phyloP scores from a whole-genome alignment of 2,329 filamentous ascomycete species.

The Harringtonia lauricola region DNA sequence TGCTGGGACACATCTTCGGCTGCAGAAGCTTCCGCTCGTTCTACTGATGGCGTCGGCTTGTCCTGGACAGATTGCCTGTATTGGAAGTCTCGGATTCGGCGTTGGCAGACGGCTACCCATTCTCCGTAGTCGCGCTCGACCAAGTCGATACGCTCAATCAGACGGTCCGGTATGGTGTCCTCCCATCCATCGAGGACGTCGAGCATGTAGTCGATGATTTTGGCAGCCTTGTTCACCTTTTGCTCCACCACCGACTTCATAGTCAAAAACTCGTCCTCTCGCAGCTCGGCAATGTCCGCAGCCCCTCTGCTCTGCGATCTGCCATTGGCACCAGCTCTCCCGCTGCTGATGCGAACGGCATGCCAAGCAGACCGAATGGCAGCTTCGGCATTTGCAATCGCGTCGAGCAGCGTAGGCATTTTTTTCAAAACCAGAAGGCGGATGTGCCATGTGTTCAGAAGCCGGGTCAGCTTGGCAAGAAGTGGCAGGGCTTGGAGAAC shows the following conservation, averaged over 20 bases:
- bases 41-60: not conserved
- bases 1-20: too few relatives aligned
- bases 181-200: constrained; percentile 74
- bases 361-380: constrained; percentile 58
- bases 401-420: constrained; percentile 56
- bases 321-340: constrained; percentile 3
- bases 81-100: constrained; percentile 59
- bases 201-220: constrained; percentile 71
- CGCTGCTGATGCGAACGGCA: constrained; percentile 29
- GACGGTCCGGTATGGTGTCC: constrained; percentile 74
- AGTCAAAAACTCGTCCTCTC: constrained; percentile 38
- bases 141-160: constrained; percentile 78
- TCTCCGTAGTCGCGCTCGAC: constrained; percentile 67
- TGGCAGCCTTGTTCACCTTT: constrained; percentile 60
- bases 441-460: constrained; percentile 70
- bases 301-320: not conserved
- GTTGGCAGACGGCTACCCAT: constrained; percentile 73
- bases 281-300: constrained; percentile 13
- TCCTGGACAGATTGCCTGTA: constrained; percentile 18
- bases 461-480: constrained; percentile 57
- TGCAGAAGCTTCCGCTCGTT: not conserved
- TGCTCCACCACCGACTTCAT: constrained; percentile 53
- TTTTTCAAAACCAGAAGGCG: constrained; percentile 65
- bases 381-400: constrained; percentile 54
- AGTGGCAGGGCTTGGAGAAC: constrained; percentile 82